Conservation (phyloP, 352 stramenopile genomes). For the Phytopythium helicoides region DNA sequence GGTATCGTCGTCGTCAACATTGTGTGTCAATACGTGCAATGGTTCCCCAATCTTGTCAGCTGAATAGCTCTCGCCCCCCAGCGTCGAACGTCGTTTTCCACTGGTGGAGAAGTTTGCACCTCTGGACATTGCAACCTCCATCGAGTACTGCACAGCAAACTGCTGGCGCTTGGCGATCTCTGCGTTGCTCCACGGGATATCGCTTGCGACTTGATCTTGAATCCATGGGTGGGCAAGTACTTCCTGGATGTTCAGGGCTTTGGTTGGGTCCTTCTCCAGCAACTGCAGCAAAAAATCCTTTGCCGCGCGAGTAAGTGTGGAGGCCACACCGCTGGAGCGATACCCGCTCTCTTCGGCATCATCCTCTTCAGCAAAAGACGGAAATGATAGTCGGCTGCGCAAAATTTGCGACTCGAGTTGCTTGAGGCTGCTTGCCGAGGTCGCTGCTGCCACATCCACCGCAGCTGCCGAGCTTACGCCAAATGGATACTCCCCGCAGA, state of each 20-base stretch:
- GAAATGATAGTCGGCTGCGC: slow-evolving; percentile 28
- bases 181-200: slow-evolving; percentile 40
- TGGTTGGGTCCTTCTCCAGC: slow-evolving; percentile 46
- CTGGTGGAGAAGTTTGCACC: not conserved
- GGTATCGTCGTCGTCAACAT: slow-evolving; percentile 4
- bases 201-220: slow-evolving; percentile 37
- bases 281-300: slow-evolving; percentile 57
- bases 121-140: slow-evolving; percentile 30
- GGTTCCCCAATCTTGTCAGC: too few species aligned
- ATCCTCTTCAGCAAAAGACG: not conserved
- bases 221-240: slow-evolving; percentile 70
- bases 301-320: slow-evolving; percentile 57
- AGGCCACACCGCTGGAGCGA: slow-evolving; percentile 6
- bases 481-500: too few species aligned
- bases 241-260: slow-evolving; percentile 57
- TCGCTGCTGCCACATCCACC: slow-evolving; percentile 10
- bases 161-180: slow-evolving; percentile 32
- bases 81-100: not conserved
- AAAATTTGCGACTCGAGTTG: slow-evolving; percentile 26
- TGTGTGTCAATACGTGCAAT: too few species aligned
- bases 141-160: slow-evolving; percentile 45
- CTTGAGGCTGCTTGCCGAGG: slow-evolving; percentile 2
- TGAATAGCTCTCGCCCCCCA: not conserved
- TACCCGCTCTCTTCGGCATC: not conserved
- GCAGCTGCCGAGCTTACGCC: slow-evolving; percentile 10